Evolutionary conservation across 305 asterid species (phyloP).

Genomic region (Solanum aculeatissimum): DNA sequence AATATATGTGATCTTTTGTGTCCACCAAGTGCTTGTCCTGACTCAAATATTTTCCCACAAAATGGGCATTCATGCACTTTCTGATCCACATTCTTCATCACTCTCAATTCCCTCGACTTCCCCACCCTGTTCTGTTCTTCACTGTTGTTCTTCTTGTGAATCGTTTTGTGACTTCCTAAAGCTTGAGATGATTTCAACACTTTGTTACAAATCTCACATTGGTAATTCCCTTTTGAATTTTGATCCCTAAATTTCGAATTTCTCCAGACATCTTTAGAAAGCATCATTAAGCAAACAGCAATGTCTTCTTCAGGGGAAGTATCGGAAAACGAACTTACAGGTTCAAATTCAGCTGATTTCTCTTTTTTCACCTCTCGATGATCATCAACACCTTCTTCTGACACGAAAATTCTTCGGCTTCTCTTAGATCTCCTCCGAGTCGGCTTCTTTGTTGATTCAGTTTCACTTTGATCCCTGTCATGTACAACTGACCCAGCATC

Average conservation of each 20-base stretch:
- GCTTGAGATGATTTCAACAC: conserved; percentile 31
- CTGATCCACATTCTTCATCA: neutral
- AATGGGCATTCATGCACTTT: conserved; percentile 9
- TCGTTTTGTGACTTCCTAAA: conserved; percentile 26
- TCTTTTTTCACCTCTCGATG: neutral
- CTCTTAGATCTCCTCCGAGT: conserved; percentile 31
- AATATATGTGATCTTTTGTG: conserved; percentile 2
- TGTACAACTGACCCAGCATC: conserved; percentile 6
- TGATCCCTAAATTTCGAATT: neutral
- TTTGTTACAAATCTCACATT: conserved; percentile 25
- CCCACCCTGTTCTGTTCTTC: neutral
- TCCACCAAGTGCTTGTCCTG: conserved; percentile 8
- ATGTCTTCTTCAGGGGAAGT: conserved; percentile 19
- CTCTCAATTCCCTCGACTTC: neutral
- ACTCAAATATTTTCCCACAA: conserved; percentile 1
- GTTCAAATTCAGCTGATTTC: neutral
- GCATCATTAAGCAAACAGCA: conserved; percentile 30
- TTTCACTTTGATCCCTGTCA: conserved; percentile 15
- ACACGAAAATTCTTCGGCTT: conserved; percentile 7
- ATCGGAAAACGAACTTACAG: conserved; percentile 1
- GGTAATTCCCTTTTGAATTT: neutral
- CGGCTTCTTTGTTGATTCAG: conserved; percentile 18
- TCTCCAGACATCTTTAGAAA: conserved; percentile 29
- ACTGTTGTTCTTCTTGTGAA: conserved; percentile 6
- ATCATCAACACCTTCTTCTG: neutral